Conservation (phyloP, 495 filamentous ascomycete species). For the Penicillium lividum region DNA sequence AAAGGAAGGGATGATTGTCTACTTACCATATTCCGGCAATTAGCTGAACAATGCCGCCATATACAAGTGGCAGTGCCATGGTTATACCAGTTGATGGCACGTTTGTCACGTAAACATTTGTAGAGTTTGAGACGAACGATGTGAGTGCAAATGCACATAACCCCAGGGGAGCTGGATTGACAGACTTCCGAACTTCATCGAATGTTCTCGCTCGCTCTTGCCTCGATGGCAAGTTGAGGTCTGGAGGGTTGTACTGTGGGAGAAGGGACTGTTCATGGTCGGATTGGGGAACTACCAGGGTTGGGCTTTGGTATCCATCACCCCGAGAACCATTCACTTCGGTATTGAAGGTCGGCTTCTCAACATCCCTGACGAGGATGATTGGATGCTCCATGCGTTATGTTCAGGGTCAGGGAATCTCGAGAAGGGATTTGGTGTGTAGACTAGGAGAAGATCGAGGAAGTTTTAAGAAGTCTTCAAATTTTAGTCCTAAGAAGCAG, state of each 20-base stretch:
- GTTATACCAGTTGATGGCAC: conserved; percentile 58
- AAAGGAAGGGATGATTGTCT: too few relatives aligned
- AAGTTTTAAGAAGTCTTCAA: too few relatives aligned
- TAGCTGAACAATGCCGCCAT: conserved; percentile 79
- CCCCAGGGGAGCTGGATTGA: conserved; percentile 76
- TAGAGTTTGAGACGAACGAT: conserved; percentile 76
- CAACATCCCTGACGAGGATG: not conserved
- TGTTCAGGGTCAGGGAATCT: too few relatives aligned
- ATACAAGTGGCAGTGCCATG: conserved; percentile 64
- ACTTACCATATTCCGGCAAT: conserved; percentile 88
- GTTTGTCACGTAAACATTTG: conserved; percentile 65
- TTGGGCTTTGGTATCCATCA: conserved; percentile 5
- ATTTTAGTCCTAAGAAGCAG: too few relatives aligned
- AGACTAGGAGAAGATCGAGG: too few relatives aligned
- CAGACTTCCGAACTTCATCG: conserved; percentile 66
- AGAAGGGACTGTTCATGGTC: not conserved
- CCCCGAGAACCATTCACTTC: not conserved
- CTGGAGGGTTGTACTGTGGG: not conserved
- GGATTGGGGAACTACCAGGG: not conserved
- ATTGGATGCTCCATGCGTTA: not conserved
- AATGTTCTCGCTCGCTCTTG: conserved; percentile 17
- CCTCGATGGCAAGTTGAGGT: not conserved
- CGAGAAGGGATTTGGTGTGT: too few relatives aligned
- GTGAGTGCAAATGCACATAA: conserved; percentile 81
- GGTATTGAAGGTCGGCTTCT: not conserved